Percentiles rank a stretch among this genome's conserved stretches.
Evolutionary conservation across 2,329 filamentous ascomycete species (phyloP).

Genomic region (Sporothrix phasma): DNA sequence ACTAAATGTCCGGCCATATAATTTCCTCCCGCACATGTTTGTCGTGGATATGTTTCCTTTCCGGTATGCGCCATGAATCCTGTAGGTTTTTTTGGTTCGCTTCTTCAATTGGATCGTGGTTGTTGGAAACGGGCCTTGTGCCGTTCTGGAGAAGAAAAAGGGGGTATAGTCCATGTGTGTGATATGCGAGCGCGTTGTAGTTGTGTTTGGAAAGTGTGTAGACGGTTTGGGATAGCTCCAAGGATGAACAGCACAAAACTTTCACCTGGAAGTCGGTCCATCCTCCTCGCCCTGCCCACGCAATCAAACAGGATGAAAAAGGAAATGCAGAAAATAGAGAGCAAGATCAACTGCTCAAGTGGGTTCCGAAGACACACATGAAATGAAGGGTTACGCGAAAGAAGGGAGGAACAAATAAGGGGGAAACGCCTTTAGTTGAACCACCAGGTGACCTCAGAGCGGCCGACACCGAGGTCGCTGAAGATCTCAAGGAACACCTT

Average conservation of each 20-base stretch:
- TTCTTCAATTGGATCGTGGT: not conserved
- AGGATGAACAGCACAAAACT: not conserved
- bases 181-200: not conserved
- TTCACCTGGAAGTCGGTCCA: conserved; percentile 7
- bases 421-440: conserved; percentile 20
- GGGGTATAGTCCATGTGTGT: conserved; percentile 8
- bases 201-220: not conserved
- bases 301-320: not conserved
- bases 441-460: conserved; percentile 25
- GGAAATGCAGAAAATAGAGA: not conserved
- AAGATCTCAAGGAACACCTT: conserved; percentile 41
- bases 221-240: not conserved
- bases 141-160: not conserved
- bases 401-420: not conserved
- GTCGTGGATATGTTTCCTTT: not conserved
- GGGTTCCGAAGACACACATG: not conserved
- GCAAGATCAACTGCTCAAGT: conserved; percentile 4
- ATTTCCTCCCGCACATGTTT: not conserved
- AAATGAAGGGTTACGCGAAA: not conserved
- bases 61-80: not conserved
- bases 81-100: not conserved
- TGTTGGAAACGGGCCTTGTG: not conserved
- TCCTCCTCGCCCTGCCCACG: not conserved
- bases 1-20: not conserved
- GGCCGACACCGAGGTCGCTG: conserved; percentile 28